phyloP scores from a whole-genome alignment of 495 filamentous ascomycete species.

The Penicillium riverlandense region DNA sequence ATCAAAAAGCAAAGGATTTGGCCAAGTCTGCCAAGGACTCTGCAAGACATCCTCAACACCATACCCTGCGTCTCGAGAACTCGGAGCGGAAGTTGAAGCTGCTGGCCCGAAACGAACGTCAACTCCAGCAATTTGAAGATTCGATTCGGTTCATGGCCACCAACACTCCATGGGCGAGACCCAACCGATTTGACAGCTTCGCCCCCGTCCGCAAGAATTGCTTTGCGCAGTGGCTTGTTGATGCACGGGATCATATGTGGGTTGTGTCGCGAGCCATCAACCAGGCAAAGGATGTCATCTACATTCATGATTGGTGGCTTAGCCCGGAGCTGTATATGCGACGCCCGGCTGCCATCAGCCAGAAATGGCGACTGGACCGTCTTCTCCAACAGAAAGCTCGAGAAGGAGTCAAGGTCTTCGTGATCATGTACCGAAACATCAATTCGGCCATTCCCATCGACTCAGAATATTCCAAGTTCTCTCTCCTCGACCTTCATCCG shows the following conservation, averaged over 20 bases:
- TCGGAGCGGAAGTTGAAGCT: constrained; percentile 84
- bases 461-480: constrained; percentile 98
- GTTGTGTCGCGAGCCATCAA: constrained; percentile 94
- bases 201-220: constrained; percentile 81
- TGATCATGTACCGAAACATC: constrained; percentile 98
- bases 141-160: constrained; percentile 80
- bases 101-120: constrained; percentile 84
- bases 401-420: constrained; percentile 95
- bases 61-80: constrained; percentile 75
- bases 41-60: constrained; percentile 68
- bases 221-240: constrained; percentile 94
- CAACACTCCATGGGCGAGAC: constrained; percentile 71
- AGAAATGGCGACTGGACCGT: constrained; percentile 96
- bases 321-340: constrained; percentile 96
- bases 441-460: constrained; percentile 97
- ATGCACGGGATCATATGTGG: constrained; percentile 99
- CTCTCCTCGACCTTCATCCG: constrained; percentile 87
- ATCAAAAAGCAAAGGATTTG: constrained; percentile 61
- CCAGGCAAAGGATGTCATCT: constrained; percentile 97
- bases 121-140: constrained; percentile 86
- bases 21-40: constrained; percentile 53
- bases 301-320: constrained; percentile 99
- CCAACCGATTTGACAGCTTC: constrained; percentile 87
- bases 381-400: constrained; percentile 89
- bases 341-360: constrained; percentile 89